Evolutionary conservation across 2,329 filamentous ascomycete species (phyloP), one percentile per base, ranked within the genome.

Genomic region (Alternaria novae-zelandiae): DNA sequence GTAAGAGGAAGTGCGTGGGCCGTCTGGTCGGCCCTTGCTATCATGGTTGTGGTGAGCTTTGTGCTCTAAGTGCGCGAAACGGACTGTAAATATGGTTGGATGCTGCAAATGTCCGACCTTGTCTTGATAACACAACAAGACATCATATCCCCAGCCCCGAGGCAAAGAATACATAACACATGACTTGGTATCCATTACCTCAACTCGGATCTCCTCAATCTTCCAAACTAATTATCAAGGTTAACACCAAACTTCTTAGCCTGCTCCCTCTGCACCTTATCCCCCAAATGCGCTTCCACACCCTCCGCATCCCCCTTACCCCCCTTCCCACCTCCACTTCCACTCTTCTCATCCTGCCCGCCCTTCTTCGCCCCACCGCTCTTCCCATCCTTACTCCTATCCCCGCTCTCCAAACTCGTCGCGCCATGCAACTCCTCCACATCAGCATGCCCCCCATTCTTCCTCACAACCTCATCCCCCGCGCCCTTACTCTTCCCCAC

Each of bases 181-280:
- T 13, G 9, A 44, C 3, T 15, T 45, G 23, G 20, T 21, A 13
- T 45, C 28, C 6, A 10, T 23, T 5, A 6, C 9, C 21, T 58
- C 8, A 10, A 17, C 15, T 17, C 8, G 1, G 0, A 17, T 17
- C 15, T 41, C 15, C 32, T 9, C 32, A 10, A 1, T n/a, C 8
- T n/a, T 5, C 15, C 32, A 41, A 30, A 20, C 32, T 17, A 54
- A 15, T 45, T 36, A 10, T 58, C 60, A n/a, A 69, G 50, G 32
- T 68, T 66, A 15, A 64, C 65, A 5, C 64, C 64, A 36, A 64
- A 66, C 41, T 69, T 69, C 56, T 66, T 64, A n/a, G 67, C 67
- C 46, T 63, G 65, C 13, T 63, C 47, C 41, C 67, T 57, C 20
- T 61, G 54, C 8, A 65, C 20, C 51, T 59, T 45, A 9, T 67